A percentile compares a stretch with the other conserved stretches of the same genome.
Conservation (phyloP, 1,139 yeast species). For the Candida pseudoviswanathii region DNA sequence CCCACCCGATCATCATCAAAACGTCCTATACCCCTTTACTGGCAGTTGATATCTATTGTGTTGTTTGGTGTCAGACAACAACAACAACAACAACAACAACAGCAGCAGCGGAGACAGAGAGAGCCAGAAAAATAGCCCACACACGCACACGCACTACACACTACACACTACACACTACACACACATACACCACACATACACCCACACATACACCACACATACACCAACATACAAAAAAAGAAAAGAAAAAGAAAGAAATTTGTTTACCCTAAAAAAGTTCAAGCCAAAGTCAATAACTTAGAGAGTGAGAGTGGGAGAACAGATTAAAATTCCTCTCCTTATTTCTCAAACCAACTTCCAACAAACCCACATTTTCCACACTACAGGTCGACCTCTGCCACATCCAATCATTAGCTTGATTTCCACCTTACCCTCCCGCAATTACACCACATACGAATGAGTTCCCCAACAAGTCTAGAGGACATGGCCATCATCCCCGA, state of each 20-base stretch:
- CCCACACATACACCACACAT: neutral
- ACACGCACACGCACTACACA: neutral
- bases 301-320: neutral
- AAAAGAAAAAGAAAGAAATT: neutral
- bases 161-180: too few species aligned
- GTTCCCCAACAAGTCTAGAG: slow-evolving; percentile 34
- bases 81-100: neutral
- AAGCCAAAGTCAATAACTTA: too few species aligned
- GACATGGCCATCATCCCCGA: slow-evolving; percentile 19
- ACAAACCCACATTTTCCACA: neutral
- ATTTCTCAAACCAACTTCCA: neutral
- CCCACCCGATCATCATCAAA: too few species aligned
- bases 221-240: neutral
- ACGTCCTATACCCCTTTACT: neutral
- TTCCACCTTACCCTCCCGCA: too few species aligned
- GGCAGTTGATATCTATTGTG: neutral
- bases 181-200: too few species aligned
- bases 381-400: too few species aligned
- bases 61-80: neutral
- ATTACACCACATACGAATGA: slow-evolving; percentile 20
- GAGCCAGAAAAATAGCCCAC: too few species aligned
- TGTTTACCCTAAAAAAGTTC: slow-evolving; percentile 2
- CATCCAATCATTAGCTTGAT: neutral
- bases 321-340: slow-evolving; percentile 6
- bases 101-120: too few species aligned